These are phyloP conservation scores for Silene conica DNA, from an alignment of 148 eudicot genomes.

Conservation along the genomic window DNA sequence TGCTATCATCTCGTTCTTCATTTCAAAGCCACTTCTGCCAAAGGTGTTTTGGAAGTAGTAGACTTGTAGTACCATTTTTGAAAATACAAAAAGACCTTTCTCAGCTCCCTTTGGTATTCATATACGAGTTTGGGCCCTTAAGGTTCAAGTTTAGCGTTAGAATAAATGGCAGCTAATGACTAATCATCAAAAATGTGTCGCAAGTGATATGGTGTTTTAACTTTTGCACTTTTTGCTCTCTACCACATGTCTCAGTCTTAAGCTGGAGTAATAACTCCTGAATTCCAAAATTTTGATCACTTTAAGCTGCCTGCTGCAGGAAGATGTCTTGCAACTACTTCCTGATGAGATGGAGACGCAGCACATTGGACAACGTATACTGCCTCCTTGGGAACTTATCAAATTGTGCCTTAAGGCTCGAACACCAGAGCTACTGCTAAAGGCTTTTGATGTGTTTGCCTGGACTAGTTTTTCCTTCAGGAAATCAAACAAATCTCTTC, in stretches of 20 bases:
- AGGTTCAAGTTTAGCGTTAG: not conserved
- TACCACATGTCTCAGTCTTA: too few relatives aligned
- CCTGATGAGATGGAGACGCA: slow-evolving; percentile 59
- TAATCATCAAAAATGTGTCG: too few relatives aligned
- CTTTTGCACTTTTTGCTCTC: too few relatives aligned
- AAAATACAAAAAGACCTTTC: too few relatives aligned
- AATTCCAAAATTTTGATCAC: not conserved
- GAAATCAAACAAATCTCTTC: slow-evolving; percentile 51
- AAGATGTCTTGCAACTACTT: slow-evolving; percentile 51
- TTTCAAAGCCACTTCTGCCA: too few relatives aligned
- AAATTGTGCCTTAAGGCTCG: slow-evolving; percentile 59
- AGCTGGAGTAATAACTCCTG: too few relatives aligned
- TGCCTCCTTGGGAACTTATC: slow-evolving; percentile 78
- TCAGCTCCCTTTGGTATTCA: too few relatives aligned
- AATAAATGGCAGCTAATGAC: too few relatives aligned
- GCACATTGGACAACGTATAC: slow-evolving; percentile 49
- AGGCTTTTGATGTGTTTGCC: slow-evolving; percentile 78
- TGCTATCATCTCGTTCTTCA: not conserved
- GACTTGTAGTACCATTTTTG: too few relatives aligned
- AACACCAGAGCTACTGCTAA: slow-evolving; percentile 47
- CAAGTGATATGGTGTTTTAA: too few relatives aligned
- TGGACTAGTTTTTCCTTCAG: slow-evolving; percentile 90
- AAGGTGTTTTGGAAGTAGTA: too few relatives aligned
- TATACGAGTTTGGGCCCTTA: not conserved
- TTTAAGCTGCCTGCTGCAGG: slow-evolving; percentile 37